A percentile compares a stretch with the other conserved stretches of the same genome.
These are phyloP conservation scores for Yamadazyma trypodendri DNA, from an alignment of 1,139 yeast genomes.

Conservation along the genomic window DNA sequence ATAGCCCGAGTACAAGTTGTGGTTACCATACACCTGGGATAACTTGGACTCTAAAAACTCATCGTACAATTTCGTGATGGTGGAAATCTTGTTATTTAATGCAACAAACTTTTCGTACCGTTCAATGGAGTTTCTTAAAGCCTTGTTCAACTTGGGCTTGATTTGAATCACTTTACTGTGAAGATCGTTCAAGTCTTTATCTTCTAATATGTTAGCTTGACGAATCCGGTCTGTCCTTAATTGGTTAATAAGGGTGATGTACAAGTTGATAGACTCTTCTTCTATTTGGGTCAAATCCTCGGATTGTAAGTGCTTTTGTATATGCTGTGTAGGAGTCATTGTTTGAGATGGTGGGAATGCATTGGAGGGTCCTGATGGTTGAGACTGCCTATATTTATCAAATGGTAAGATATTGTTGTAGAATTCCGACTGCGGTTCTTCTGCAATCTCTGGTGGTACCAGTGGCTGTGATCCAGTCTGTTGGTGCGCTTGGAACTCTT, in stretches of 20 bases:
- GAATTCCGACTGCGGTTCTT: slow-evolving; percentile 27
- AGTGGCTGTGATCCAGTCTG: slow-evolving; percentile 17
- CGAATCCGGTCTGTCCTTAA: slow-evolving; percentile 48
- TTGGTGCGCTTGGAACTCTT: slow-evolving; percentile 59
- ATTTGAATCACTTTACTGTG: slow-evolving; percentile 63
- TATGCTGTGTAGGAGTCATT: slow-evolving; percentile 16
- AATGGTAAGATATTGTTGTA: slow-evolving; percentile 25
- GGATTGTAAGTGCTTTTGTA: slow-evolving; percentile 11
- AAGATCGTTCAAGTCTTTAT: slow-evolving; percentile 59
- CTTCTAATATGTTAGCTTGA: slow-evolving; percentile 55
- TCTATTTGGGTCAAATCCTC: slow-evolving; percentile 56
- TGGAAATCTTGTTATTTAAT: slow-evolving; percentile 77
- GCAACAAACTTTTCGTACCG: slow-evolving; percentile 73
- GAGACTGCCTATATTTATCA: slow-evolving; percentile 9
- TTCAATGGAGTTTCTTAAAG: slow-evolving; percentile 60
- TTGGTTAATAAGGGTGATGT: slow-evolving; percentile 63
- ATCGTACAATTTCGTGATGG: slow-evolving; percentile 78
- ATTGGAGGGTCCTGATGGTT: slow-evolving; percentile 11
- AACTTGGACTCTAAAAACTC: slow-evolving; percentile 70
- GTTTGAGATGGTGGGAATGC: background rate
- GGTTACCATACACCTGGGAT: slow-evolving; percentile 44
- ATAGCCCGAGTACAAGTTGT: slow-evolving; percentile 16
- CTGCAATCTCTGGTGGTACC: too few species aligned
- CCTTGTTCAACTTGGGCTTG: slow-evolving; percentile 72
- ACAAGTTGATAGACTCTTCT: slow-evolving; percentile 66